These are phyloP conservation scores for Thelonectria rubi DNA, from an alignment of 2,329 filamentous ascomycete species.

Conservation along the genomic window DNA sequence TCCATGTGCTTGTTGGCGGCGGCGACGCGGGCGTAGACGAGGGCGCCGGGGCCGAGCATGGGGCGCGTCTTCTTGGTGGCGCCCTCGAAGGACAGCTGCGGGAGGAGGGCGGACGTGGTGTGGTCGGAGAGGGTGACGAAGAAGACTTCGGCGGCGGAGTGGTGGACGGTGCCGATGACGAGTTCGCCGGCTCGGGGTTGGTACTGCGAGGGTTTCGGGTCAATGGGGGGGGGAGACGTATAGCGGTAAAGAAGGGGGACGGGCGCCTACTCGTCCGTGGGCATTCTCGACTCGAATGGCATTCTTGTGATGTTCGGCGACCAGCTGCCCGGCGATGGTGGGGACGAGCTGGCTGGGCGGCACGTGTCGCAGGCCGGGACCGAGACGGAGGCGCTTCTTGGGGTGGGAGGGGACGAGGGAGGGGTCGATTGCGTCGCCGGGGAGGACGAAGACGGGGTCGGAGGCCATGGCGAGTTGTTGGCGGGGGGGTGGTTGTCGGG, in stretches of 20 bases:
- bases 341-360: slow-evolving; percentile 78
- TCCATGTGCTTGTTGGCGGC: slow-evolving; percentile 85
- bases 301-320: slow-evolving; percentile 76
- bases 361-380: slow-evolving; percentile 83
- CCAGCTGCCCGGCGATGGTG: slow-evolving; percentile 72
- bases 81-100: slow-evolving; percentile 90
- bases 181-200: slow-evolving; percentile 82
- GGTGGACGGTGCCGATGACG: slow-evolving; percentile 86
- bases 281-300: slow-evolving; percentile 80
- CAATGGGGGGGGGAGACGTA: slow-evolving; percentile 35
- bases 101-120: slow-evolving; percentile 73
- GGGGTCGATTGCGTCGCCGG: slow-evolving; percentile 78
- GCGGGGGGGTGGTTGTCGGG: slow-evolving; percentile 2
- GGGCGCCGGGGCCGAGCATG: slow-evolving; percentile 74
- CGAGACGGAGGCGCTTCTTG: slow-evolving; percentile 79
- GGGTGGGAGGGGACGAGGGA: slow-evolving; percentile 72
- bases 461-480: slow-evolving; percentile 59
- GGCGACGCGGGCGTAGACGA: slow-evolving; percentile 89
- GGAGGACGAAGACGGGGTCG: slow-evolving; percentile 74
- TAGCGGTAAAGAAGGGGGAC: not conserved
- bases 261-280: slow-evolving; percentile 68
- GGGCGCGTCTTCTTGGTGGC: slow-evolving; percentile 93
- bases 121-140: slow-evolving; percentile 78
- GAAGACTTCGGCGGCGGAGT: slow-evolving; percentile 79
- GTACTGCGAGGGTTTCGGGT: slow-evolving; percentile 66